Base-by-base conservation (phyloP, 176 grass and related monocot species). In the Cymbopogon citratus region DNA sequence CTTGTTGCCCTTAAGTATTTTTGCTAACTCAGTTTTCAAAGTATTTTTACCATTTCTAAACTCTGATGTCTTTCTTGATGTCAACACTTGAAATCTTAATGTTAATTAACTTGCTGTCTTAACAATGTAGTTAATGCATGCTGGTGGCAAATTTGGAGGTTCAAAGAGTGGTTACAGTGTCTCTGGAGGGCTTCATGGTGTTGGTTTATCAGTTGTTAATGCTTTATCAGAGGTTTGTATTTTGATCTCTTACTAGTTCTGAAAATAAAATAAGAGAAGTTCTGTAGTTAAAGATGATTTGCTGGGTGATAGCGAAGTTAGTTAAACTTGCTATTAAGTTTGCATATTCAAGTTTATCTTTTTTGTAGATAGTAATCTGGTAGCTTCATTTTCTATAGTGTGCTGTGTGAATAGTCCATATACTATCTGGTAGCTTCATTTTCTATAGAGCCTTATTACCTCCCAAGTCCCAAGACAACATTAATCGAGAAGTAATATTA, bases 81-180 rank as follows among this genome's bases (percentile, higher is more conserved):
- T 19, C 3, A 59, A 33, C 31, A 33, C 12, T 59, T 77, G 68
- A 40, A 49, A 69, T 71, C 25, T 45, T 43, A 40, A 31, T 87
- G 51, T 76, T 82, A 1, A 67, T 60, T 21, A 76, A 51, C 33
- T 19, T 19, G 26, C 76, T 61, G 60, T 26, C 2, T 71, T 72
- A 86, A 89, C 67, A 36, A 52, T 62, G 48, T 63, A 97, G 91
- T 87, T 97, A 65, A 92, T 97, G 84, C 92, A 98, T 5, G 92
- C 95, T 60, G 95, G 95, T 71, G 95, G 95, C 12, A 98, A 98
- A 51, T 98, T 98, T 89, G 95, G 95, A 85, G 95, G 95, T 68
- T 87, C 86, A 85, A 98, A 91, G 56, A 94, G 92, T 84, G 87
- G 95, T 41, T 98, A 98, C 66, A 94, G 71, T 89, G 92, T 98